Conservation (phyloP, 2,329 filamentous ascomycete genomes). For the Monosporascus sp. region DNA sequence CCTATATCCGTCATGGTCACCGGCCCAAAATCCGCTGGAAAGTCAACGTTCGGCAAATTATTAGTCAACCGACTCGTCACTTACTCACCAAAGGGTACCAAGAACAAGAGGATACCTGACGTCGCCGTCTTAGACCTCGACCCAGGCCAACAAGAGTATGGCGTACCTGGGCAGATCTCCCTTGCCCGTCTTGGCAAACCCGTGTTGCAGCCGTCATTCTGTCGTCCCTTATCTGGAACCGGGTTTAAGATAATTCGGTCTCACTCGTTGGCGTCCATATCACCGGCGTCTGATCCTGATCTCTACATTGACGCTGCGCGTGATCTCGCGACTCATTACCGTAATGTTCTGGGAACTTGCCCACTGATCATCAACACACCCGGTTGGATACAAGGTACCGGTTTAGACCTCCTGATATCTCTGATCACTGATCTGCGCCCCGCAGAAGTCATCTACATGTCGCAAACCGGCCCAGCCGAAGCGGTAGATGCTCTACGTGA, state of each 20-base stretch:
- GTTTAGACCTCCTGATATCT: conserved; percentile 58
- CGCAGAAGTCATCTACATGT: conserved; percentile 64
- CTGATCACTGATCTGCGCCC: conserved; percentile 51
- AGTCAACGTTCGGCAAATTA: conserved; percentile 68
- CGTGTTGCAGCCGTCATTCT: conserved; percentile 64
- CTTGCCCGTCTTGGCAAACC: conserved; percentile 56
- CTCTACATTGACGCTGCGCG: conserved; percentile 61
- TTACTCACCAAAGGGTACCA: conserved; percentile 22
- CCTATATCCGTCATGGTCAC: conserved; percentile 52
- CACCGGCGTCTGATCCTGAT: conserved; percentile 60
- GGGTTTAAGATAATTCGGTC: conserved; percentile 46
- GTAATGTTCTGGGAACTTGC: conserved; percentile 35
- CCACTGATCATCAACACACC: conserved; percentile 70
- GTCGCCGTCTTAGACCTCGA: conserved; percentile 70
- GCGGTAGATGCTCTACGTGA: conserved; percentile 49
- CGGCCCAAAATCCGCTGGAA: conserved; percentile 68
- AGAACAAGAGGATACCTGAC: conserved; percentile 18
- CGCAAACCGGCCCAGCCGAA: conserved; percentile 54
- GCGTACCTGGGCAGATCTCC: conserved; percentile 64
- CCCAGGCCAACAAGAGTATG: conserved; percentile 72
- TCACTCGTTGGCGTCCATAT: conserved; percentile 62
- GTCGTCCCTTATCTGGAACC: conserved; percentile 43
- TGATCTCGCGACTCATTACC: conserved; percentile 59
- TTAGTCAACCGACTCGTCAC: conserved; percentile 65
- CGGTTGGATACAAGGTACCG: conserved; percentile 68